Percentiles rank a stretch among this genome's conserved stretches.
These are phyloP conservation scores for Sugiyamaella xylanicola DNA, from an alignment of 1,139 yeast species.

Conservation along the genomic window DNA sequence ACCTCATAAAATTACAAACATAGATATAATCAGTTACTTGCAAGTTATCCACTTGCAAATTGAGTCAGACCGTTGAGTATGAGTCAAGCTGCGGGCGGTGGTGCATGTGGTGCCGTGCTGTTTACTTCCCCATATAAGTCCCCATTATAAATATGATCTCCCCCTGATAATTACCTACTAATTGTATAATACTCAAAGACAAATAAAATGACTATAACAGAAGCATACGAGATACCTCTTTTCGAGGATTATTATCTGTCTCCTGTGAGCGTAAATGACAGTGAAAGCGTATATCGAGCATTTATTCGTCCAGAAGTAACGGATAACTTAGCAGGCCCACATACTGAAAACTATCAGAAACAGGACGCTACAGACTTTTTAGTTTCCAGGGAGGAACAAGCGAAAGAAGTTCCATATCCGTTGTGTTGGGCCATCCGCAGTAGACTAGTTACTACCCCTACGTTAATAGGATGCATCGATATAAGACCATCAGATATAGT, in stretches of 20 bases:
- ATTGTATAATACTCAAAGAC: not conserved
- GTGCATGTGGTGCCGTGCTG: conserved; percentile 12
- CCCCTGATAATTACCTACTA: not conserved
- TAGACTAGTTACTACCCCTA: not conserved
- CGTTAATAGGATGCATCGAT: conserved; percentile 26
- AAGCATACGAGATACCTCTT: conserved; percentile 9
- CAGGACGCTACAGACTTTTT: conserved; percentile 26
- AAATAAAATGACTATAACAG: not conserved
- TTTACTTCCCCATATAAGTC: not conserved
- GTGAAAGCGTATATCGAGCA: conserved; percentile 18
- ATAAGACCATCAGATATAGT: conserved; percentile 22
- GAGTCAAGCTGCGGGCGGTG: not conserved
- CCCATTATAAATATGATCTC: not conserved
- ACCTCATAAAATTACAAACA: too few species aligned
- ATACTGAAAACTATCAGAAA: conserved; percentile 20
- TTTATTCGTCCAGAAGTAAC: conserved; percentile 28
- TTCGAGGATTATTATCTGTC: conserved; percentile 21
- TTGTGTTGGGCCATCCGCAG: conserved; percentile 28
- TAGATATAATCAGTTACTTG: too few species aligned
- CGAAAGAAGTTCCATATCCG: conserved; percentile 12
- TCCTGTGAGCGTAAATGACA: conserved; percentile 20
- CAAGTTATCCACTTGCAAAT: too few species aligned
- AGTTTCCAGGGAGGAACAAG: not conserved
- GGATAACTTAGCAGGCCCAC: conserved; percentile 27
- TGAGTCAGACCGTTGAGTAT: too few species aligned